Conservation (phyloP, 371 early-diverging fungal species). For the Haplosporangium sp. region DNA sequence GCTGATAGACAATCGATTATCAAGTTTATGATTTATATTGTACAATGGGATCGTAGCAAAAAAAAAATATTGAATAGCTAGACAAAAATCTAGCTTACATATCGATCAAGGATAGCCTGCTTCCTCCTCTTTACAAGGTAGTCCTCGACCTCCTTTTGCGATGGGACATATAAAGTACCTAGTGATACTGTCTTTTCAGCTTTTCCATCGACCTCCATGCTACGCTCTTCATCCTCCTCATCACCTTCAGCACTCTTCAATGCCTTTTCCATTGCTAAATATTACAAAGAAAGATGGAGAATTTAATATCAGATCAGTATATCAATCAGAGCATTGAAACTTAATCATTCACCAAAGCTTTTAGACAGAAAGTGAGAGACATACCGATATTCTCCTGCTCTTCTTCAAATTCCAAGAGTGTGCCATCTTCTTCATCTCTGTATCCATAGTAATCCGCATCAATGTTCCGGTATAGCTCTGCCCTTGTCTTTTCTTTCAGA, state of each 20-base stretch:
- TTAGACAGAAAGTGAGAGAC: not conserved
- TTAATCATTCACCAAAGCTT: too few species aligned
- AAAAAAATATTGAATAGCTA: not conserved
- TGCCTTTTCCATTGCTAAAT: constrained; percentile 39
- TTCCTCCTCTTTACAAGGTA: constrained; percentile 77
- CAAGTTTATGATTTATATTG: constrained; percentile 1
- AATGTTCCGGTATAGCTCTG: constrained; percentile 82
- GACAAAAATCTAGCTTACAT: constrained; percentile 41
- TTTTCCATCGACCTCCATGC: constrained; percentile 56
- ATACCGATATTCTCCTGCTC: constrained; percentile 64
- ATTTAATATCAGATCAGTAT: not conserved
- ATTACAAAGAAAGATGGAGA: not conserved
- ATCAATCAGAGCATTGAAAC: not conserved
- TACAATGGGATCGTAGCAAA: not conserved
- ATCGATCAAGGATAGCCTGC: constrained; percentile 63
- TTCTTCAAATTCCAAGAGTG: constrained; percentile 83
- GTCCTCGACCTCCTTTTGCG: constrained; percentile 80
- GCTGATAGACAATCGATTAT: not conserved
- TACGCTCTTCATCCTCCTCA: constrained; percentile 40
- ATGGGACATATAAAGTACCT: constrained; percentile 63
- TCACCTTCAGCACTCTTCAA: constrained; percentile 46
- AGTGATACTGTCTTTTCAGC: constrained; percentile 28
- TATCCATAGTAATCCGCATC: constrained; percentile 98
- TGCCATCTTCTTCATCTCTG: constrained; percentile 92
- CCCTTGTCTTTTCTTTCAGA: constrained; percentile 65